Evolutionary conservation across 2,329 filamentous ascomycete genomes (phyloP).

Genomic region (Colletotrichum navitas): DNA sequence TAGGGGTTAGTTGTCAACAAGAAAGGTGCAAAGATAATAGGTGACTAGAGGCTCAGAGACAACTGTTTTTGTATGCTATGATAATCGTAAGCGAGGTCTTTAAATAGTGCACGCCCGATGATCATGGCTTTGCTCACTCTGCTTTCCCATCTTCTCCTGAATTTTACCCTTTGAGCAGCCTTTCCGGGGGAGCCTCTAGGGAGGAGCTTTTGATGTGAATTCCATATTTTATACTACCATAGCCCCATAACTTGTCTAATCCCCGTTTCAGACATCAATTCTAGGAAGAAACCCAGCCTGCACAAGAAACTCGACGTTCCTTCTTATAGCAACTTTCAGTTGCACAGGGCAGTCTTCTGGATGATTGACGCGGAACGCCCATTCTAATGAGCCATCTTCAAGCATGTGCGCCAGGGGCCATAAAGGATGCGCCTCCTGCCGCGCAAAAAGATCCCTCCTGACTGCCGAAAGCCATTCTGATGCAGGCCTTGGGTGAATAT

Average conservation of each 20-base stretch:
- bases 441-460: not conserved
- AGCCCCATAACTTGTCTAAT: too few relatives aligned
- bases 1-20: too few relatives aligned
- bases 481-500: not conserved
- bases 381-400: constrained; percentile 14
- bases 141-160: too few relatives aligned
- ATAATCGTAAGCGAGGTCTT: too few relatives aligned
- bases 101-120: too few relatives aligned
- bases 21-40: too few relatives aligned
- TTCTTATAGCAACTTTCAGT: constrained; percentile 27
- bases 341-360: not conserved
- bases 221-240: not conserved
- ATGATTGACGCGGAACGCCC: not conserved
- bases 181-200: too few relatives aligned
- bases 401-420: constrained; percentile 33
- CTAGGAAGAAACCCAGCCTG: constrained; percentile 4
- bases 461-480: constrained; percentile 13
- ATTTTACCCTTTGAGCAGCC: too few relatives aligned
- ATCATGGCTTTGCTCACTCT: too few relatives aligned
- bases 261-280: accelerated
- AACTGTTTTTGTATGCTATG: too few relatives aligned
- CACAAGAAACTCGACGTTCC: constrained; percentile 4
- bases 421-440: constrained; percentile 17
- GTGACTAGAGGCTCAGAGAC: too few relatives aligned
- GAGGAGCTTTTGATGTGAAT: too few relatives aligned